Evolutionary conservation across 495 filamentous ascomycete genomes (phyloP).

Genomic region (Penicillium simplicissimum): DNA sequence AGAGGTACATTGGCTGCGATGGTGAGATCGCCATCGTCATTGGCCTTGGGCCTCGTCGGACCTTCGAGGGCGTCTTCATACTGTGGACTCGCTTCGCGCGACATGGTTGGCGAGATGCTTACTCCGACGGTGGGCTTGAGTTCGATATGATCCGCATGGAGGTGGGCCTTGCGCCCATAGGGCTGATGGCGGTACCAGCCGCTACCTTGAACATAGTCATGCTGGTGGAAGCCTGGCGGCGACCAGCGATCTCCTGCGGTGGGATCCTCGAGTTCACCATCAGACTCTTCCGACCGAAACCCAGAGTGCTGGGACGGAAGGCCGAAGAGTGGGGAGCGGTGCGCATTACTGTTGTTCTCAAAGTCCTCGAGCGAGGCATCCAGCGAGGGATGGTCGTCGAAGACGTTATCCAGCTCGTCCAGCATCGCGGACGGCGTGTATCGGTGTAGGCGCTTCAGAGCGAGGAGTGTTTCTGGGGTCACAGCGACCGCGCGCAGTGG

Average conservation of each 20-base stretch:
- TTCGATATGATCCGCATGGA: constrained; percentile 29
- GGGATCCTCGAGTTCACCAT: constrained; percentile 44
- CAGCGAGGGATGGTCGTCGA: constrained; percentile 69
- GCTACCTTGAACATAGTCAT: constrained; percentile 49
- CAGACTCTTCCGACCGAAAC: constrained; percentile 67
- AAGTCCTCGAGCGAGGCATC: constrained; percentile 77
- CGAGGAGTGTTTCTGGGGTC: constrained; percentile 13
- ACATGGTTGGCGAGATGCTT: constrained; percentile 47
- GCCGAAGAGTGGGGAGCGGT: constrained; percentile 55
- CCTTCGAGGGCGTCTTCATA: constrained; percentile 56
- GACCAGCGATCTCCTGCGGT: constrained; percentile 52
- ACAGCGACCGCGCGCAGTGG: constrained; percentile 26
- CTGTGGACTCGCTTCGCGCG: constrained; percentile 55
- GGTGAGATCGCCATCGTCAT: constrained; percentile 43
- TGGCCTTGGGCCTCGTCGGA: constrained; percentile 25
- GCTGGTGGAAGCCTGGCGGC: constrained; percentile 58
- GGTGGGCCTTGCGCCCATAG: constrained; percentile 39
- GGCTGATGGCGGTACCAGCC: constrained; percentile 64
- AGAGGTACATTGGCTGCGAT: constrained; percentile 59
- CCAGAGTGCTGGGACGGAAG: constrained; percentile 76
- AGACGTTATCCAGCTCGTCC: constrained; percentile 51
- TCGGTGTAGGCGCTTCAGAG: constrained; percentile 27
- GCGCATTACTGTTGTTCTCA: constrained; percentile 56
- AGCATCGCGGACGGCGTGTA: constrained; percentile 48
- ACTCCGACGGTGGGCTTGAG: constrained; percentile 45